Percentiles rank a stretch among this genome's conserved stretches.
phyloP scores from a whole-genome alignment of 1,284 basidiomycete species.

The Ceratobasidium sp. region DNA sequence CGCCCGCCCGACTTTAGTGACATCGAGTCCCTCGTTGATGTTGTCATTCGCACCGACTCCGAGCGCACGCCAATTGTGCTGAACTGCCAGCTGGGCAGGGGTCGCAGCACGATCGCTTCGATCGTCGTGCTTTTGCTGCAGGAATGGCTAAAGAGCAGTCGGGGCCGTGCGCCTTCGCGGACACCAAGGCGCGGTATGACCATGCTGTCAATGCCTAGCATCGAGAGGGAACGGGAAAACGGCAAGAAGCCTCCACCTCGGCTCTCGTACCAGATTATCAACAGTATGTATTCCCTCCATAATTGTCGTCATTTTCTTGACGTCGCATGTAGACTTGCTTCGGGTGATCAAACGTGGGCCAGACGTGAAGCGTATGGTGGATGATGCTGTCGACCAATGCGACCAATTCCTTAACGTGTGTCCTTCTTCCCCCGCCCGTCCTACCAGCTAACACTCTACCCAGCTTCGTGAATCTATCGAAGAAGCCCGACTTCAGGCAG shows the following conservation, averaged over 20 bases:
- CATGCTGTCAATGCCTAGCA: constrained; percentile 50
- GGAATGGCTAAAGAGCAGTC: constrained; percentile 75
- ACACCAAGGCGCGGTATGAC: constrained; percentile 44
- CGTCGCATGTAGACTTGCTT: constrained; percentile 72
- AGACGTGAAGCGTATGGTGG: constrained; percentile 87
- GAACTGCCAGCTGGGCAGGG: constrained; percentile 96
- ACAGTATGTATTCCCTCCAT: constrained; percentile 65
- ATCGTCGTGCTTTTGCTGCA: constrained; percentile 88
- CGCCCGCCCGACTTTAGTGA: constrained; percentile 61
- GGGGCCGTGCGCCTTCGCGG: constrained; percentile 36
- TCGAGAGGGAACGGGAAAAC: constrained; percentile 43
- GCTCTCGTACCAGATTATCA: constrained; percentile 81
- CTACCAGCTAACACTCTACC: neutral
- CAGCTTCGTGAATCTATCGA: constrained; percentile 85
- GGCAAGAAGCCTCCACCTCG: constrained; percentile 56
- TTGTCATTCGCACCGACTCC: constrained; percentile 80
- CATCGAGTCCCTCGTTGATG: constrained; percentile 76
- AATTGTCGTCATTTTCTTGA: neutral
- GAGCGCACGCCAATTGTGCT: constrained; percentile 86
- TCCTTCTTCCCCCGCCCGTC: neutral
- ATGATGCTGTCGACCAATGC: constrained; percentile 92
- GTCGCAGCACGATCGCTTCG: constrained; percentile 91
- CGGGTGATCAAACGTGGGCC: constrained; percentile 93
- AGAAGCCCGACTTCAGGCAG: constrained; percentile 76
- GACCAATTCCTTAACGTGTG: constrained; percentile 80